A percentile compares a stretch with the other conserved stretches of the same genome.
phyloP scores from a whole-genome alignment of 208 protist genomes.

The Porcisia hertigi region DNA sequence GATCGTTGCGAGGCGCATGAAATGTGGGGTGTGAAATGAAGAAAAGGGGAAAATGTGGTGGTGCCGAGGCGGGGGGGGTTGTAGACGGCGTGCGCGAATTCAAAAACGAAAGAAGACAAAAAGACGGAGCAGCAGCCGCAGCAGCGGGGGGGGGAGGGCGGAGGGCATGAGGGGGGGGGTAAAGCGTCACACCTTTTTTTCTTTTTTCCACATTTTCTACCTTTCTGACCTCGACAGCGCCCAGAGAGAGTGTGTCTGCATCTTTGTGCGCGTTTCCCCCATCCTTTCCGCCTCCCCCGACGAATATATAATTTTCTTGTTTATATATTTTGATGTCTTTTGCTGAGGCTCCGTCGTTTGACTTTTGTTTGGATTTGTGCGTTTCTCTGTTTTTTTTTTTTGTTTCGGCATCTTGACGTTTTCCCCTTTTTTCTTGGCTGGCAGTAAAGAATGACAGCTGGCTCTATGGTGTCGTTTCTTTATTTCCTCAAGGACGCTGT shows the following conservation, averaged over 20 bases:
- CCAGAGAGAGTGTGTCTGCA: background rate
- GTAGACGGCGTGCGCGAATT: background rate
- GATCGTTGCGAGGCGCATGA: background rate
- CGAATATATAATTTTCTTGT: background rate
- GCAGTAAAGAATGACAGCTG: background rate
- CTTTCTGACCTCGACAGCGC: background rate
- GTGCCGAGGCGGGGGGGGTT: background rate
- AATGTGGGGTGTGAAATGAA: background rate
- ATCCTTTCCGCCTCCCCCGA: background rate
- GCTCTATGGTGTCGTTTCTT: background rate
- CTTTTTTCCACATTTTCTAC: background rate
- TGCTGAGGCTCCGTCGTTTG: background rate
- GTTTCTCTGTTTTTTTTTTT: background rate
- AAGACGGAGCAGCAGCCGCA: background rate
- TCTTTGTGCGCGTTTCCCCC: background rate
- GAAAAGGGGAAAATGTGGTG: background rate
- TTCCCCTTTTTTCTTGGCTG: background rate
- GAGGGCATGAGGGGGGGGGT: background rate
- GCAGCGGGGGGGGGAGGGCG: background rate
- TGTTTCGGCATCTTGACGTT: background rate
- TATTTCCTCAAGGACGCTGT: background rate
- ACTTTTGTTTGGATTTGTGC: background rate
- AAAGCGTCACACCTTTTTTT: background rate
- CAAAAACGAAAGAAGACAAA: background rate
- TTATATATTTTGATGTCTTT: constrained; percentile 1